These are phyloP conservation scores for Orychophragmus violaceus DNA, from an alignment of 345 rosid species.

Conservation along the genomic window DNA sequence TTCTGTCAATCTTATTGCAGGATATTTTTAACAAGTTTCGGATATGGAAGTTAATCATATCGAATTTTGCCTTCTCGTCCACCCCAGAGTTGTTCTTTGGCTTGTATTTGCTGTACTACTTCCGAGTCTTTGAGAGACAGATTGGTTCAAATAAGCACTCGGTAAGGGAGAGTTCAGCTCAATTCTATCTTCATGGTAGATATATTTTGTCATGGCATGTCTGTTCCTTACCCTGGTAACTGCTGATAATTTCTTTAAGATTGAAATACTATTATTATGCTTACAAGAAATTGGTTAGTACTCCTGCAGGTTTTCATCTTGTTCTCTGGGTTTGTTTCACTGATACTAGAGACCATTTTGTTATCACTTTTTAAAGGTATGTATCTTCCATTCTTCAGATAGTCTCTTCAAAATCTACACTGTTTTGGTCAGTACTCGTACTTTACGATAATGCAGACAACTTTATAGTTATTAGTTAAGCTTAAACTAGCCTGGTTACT, in stretches of 20 bases:
- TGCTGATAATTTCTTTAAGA: background rate
- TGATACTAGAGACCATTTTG: slow-evolving; percentile 54
- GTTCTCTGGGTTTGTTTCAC: slow-evolving; percentile 59
- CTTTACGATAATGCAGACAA: background rate
- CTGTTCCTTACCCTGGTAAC: background rate
- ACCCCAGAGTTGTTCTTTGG: slow-evolving; percentile 93
- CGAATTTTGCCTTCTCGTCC: slow-evolving; percentile 76
- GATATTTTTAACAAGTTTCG: slow-evolving; percentile 57
- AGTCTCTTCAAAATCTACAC: slow-evolving; percentile 1
- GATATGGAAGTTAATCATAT: slow-evolving; percentile 62
- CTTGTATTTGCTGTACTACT: slow-evolving; percentile 80
- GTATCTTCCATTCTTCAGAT: too few relatives aligned
- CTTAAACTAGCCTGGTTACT: background rate
- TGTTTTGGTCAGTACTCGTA: background rate
- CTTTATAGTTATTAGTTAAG: background rate
- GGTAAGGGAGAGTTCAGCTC: slow-evolving; percentile 37
- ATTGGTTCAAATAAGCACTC: slow-evolving; percentile 93
- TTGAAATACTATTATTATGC: background rate
- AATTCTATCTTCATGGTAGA: background rate
- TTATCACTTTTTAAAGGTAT: slow-evolving; percentile 71
- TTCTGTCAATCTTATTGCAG: slow-evolving; percentile 36
- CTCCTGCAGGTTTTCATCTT: slow-evolving; percentile 77
- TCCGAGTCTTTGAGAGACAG: slow-evolving; percentile 97
- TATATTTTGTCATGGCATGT: background rate
- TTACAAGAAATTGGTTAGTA: background rate